Evolutionary conservation across 345 rosid species (phyloP), one percentile per base, ranked within the genome.

Genomic region (Eucalyptus cladocalyx): DNA sequence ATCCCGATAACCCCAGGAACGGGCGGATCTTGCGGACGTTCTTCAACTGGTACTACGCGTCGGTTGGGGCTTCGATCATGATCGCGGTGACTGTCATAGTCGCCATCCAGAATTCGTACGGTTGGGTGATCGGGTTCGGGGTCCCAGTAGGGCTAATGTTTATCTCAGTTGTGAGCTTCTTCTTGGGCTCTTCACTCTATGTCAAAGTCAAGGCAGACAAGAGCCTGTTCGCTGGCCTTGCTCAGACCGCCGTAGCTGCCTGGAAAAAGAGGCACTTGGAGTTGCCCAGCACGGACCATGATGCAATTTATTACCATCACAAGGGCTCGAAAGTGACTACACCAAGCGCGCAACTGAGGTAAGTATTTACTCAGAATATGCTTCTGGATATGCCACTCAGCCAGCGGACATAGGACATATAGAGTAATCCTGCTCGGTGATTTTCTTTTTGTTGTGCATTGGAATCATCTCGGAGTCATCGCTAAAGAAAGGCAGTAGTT

Each of bases 11-110:
- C 87, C 95, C 96, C 5, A 88, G 90, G 45, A 94, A 94, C 24
- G 88, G 89, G 14, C 89, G 92, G 91, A 65, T 81, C 56, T 40
- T 94, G 86, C 95, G 93, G 88, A 92, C 89, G 65, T 94, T 92
- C 91, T 95, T 95, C 92, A 93, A 90, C 56, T 94, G 95, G 95
- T 95, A 95, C 80, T 95, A 94, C 40, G 95, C 94, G 28, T 92
- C 95, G 1, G 92, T 92, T 24, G 94, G 94, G 60, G 19, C 90
- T 15, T 91, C 97, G 2, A 45, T 93, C 32, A 89, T 91, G 92
- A 9, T 93, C 21, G 86, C 94, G 0, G 89, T 94, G 50, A 91
- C 92, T 4, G 91, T 91, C 53, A 91, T 95, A 17, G 95, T 95
- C 26, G 93, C 88, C 45, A 92, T 95, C 86, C 96, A 94, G 87